phyloP scores from a whole-genome alignment of 2,329 filamentous ascomycete species.

The Trichoderma guizhouense region DNA sequence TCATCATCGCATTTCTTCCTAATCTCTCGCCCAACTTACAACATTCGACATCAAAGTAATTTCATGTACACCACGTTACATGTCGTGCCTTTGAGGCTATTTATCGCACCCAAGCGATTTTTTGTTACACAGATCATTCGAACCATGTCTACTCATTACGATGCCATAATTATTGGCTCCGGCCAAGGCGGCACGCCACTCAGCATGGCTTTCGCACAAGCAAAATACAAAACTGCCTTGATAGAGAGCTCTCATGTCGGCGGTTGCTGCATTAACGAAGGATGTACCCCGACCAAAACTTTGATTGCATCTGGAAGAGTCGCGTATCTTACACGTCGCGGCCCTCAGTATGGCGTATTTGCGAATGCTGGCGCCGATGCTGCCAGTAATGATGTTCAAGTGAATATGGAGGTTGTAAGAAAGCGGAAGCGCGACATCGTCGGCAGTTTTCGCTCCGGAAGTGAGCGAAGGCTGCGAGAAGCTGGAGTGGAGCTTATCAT shows the following conservation, averaged over 20 bases:
- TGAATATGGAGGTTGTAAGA: slow-evolving; percentile 49
- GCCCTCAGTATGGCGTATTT: slow-evolving; percentile 45
- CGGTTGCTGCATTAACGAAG: slow-evolving; percentile 54
- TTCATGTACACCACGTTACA: not conserved
- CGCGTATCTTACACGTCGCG: slow-evolving; percentile 43
- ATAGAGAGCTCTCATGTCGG: slow-evolving; percentile 48
- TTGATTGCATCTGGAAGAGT: slow-evolving; percentile 52
- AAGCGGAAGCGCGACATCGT: slow-evolving; percentile 54
- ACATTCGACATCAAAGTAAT: not conserved
- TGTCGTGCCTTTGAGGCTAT: not conserved
- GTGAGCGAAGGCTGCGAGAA: slow-evolving; percentile 39
- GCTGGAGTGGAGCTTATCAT: slow-evolving; percentile 44
- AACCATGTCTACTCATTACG: slow-evolving; percentile 22
- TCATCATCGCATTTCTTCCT: not conserved
- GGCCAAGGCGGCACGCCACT: slow-evolving; percentile 51
- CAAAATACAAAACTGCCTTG: slow-evolving; percentile 43
- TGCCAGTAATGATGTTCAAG: slow-evolving; percentile 25
- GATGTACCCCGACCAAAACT: slow-evolving; percentile 56
- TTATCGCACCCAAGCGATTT: not conserved
- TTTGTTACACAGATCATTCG: not conserved
- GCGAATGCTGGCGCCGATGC: slow-evolving; percentile 19
- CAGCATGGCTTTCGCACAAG: slow-evolving; percentile 44
- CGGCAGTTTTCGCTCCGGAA: slow-evolving; percentile 45
- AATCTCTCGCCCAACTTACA: not conserved
- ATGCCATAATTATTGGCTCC: slow-evolving; percentile 48